These are phyloP conservation scores for Lithocarpus polystachyus DNA, from an alignment of 306 rosid species.

Conservation along the genomic window DNA sequence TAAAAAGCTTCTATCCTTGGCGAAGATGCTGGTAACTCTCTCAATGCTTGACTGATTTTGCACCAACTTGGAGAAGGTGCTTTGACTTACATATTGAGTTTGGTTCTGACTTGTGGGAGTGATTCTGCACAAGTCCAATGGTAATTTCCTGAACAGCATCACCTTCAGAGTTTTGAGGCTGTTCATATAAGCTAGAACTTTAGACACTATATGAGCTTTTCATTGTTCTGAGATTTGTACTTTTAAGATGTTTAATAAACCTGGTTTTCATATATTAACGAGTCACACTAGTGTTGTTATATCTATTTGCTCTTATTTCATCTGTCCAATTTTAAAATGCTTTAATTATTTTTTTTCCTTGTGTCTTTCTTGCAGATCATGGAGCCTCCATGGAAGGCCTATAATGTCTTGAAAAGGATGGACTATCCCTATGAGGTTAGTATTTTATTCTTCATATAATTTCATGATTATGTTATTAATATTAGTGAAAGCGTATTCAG, in stretches of 20 bases:
- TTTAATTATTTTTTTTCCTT: constrained; percentile 15
- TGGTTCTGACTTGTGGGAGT: neutral
- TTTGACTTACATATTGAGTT: neutral
- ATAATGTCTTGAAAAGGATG: constrained; percentile 78
- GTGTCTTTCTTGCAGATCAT: constrained; percentile 62
- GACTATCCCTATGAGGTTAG: constrained; percentile 91
- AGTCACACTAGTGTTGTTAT: neutral
- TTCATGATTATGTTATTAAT: neutral
- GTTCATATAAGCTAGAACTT: neutral
- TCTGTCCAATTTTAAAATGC: constrained; percentile 9
- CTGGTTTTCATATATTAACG: neutral
- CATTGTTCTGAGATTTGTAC: neutral
- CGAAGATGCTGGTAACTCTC: neutral
- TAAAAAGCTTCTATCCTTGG: neutral
- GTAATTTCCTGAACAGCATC: neutral
- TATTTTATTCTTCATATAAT: constrained; percentile 5
- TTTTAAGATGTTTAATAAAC: neutral
- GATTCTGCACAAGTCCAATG: neutral
- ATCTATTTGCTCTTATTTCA: constrained; percentile 9
- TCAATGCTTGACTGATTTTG: neutral
- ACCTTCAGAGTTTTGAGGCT: neutral
- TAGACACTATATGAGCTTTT: neutral
- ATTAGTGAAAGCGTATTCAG: neutral
- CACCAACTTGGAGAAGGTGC: neutral
- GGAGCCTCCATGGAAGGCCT: constrained; percentile 96